Base-by-base conservation (phyloP, 2,329 filamentous ascomycete genomes). In the Pseudogymnoascus sp. region DNA sequence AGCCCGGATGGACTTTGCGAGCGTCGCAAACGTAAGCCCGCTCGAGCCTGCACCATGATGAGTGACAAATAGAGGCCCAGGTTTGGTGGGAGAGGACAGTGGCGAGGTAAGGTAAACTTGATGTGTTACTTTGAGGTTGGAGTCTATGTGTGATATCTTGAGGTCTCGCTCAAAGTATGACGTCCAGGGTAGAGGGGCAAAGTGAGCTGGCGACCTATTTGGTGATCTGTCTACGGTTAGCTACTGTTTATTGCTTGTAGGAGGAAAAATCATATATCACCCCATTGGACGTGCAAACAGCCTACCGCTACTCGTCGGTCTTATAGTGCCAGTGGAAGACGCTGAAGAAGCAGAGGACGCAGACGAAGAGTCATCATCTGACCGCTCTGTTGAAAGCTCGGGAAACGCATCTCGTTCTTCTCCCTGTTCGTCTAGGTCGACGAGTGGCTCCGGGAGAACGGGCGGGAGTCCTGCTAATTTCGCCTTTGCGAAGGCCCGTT, bases 21-120 rank as follows among this genome's bases (percentile, higher is more conserved):
- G 86, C 3, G 91, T 81, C 4, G 93, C 93, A 76, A 97, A 99
- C 2, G 92, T 96, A 64, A 97, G 83, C 5, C 90, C 96, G 0
- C 93, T 96, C 3, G 93, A 96, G 14, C 95, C 95, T 42, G 91
- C 95, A 40, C 95, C 95, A 76, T 99, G 95, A 73, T 99, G 95
- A 77, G 90, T 91, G 65, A 97, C 88, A 75, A 99, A 93, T 4
- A 99, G 80, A 0, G 93, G 92, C 0, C 89, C 90, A 65, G 83
- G 82, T 38, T 82, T 86, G 7, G 78, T 73, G 0, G 93, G 93
- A 0, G 92, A 91, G 16, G 87, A 96, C 46, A 97, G 80, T 0
- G 92, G 92, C 0, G 92, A 91, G 18, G 87, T 96, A 46, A 97
- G 80, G 75, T 97, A 97, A 63, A 85, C 90, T 78, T 99, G 95